Base-by-base conservation (phyloP, 2,329 filamentous ascomycete species). In the Cercospora brassicicola region DNA sequence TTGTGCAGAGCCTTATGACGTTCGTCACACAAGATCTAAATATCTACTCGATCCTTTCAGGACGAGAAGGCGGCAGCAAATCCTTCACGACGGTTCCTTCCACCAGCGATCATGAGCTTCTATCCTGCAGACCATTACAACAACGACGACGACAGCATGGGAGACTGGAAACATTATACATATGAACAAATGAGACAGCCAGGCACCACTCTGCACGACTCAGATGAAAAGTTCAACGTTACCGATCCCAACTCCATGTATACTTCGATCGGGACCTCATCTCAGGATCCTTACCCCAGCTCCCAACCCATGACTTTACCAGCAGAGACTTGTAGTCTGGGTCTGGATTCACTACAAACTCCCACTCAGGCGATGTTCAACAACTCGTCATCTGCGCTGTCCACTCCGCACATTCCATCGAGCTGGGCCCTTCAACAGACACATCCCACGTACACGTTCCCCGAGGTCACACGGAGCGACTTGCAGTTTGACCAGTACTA, bases 311-410 rank as follows among this genome's bases (percentile, higher is more conserved):
- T 70, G 65, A 33, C 55, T 57, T 71, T 69, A 68, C 55, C 67
- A 39, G 60, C 69, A 30, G 63, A 70, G 56, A 59, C 59, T 28
- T 28, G 57, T 18, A 23, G 20, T 51, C 60, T 51, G 63, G 65
- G 23, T 33, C 68, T 69, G 23, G 69, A 67, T 28, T 55, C 67
- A 30, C 48, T 71, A n/a, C 62, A 67, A 26, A 71, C 66, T 31
- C 67, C 71, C 23, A 69, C 71, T 33, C 67, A 73, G 53, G 59
- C 69, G 11, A 63, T 67, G 56, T 70, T 73, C 53, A 45, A 63
- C 15, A 64, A 64, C 39, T 8, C 33, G 20, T 23, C 62, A 15
- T 45, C 48, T 28, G 20, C n/a, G 20, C 26, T 64, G 18, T 31
- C 62, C n/a, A 64, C 51, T 23, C 62, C 33, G 20, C n/a, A 30